Percentiles rank a stretch among this genome's conserved stretches.
These are phyloP conservation scores for Byssoonygena ceratinophila DNA, from an alignment of 2,329 filamentous ascomycete species.

Conservation along the genomic window DNA sequence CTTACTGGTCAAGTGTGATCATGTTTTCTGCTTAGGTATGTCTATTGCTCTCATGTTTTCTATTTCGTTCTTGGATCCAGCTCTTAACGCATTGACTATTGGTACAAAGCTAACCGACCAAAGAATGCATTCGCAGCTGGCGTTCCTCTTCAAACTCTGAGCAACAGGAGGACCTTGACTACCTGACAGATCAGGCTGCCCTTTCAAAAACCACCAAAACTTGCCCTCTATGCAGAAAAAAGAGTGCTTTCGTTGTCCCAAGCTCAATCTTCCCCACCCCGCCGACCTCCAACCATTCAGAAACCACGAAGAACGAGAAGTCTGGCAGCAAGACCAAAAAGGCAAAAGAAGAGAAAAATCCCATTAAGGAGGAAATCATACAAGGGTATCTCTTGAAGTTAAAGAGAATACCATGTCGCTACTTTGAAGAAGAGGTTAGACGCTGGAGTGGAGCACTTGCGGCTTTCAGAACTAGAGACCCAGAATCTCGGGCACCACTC, in stretches of 20 bases:
- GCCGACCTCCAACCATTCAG: slow-evolving; percentile 3
- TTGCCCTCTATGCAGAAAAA: slow-evolving; percentile 23
- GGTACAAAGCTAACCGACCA: neutral
- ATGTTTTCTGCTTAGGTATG: slow-evolving; percentile 26
- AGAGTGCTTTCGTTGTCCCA: slow-evolving; percentile 24
- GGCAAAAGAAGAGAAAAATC: slow-evolving; percentile 10
- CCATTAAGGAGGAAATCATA: slow-evolving; percentile 20
- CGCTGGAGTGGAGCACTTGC: slow-evolving; percentile 9
- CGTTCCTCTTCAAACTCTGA: slow-evolving; percentile 19
- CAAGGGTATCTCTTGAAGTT: slow-evolving; percentile 20
- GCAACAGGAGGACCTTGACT: slow-evolving; percentile 6
- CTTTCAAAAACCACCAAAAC: slow-evolving; percentile 21
- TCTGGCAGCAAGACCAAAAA: neutral
- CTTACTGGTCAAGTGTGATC: slow-evolving; percentile 23
- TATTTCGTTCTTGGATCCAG: neutral
- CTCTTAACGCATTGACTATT: neutral
- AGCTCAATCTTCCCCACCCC: slow-evolving; percentile 22
- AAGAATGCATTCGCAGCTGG: slow-evolving; percentile 25
- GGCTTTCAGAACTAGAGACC: neutral
- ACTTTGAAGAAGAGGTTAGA: slow-evolving; percentile 17
- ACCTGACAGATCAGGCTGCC: slow-evolving; percentile 5
- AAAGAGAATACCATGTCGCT: slow-evolving; percentile 22
- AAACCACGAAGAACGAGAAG: neutral
- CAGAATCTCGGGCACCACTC: neutral
- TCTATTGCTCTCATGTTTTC: neutral